A percentile compares a stretch with the other conserved stretches of the same genome.
Conservation (phyloP, 2,329 filamentous ascomycete species). For the Diaporthe humulicola region DNA sequence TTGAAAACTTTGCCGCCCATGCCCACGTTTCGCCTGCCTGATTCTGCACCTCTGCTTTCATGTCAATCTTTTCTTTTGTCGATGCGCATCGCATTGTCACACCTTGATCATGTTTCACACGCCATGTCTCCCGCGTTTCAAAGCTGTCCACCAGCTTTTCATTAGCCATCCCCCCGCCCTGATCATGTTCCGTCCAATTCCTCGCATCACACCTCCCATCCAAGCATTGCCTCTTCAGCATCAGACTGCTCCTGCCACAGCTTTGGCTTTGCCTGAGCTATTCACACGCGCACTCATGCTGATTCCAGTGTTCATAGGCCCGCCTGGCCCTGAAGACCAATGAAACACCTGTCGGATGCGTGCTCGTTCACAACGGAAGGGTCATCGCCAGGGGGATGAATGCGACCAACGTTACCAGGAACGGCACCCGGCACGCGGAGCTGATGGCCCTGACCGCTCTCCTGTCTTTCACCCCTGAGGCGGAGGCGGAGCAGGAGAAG, state of each 20-base stretch:
- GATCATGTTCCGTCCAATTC: background rate
- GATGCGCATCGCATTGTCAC: constrained; percentile 17
- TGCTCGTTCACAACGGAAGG: constrained; percentile 83
- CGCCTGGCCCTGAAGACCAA: constrained; percentile 86
- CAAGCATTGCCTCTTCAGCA: background rate
- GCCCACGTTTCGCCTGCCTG: background rate
- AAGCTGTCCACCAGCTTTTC: constrained; percentile 40
- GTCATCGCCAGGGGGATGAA: constrained; percentile 96
- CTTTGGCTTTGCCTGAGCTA: background rate
- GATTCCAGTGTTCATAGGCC: constrained; percentile 66
- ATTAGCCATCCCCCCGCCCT: background rate
- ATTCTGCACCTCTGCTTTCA: background rate
- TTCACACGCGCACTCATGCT: constrained; percentile 26
- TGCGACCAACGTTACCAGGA: constrained; percentile 90
- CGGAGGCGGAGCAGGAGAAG: constrained; percentile 45
- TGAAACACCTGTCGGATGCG: constrained; percentile 96
- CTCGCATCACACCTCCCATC: background rate
- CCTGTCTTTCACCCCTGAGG: constrained; percentile 56
- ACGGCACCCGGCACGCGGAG: constrained; percentile 95
- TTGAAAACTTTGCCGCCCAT: background rate
- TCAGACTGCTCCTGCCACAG: background rate
- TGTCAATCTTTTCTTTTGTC: background rate
- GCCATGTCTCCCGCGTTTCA: constrained; percentile 41
- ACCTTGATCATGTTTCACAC: constrained; percentile 31
- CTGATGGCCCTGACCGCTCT: constrained; percentile 84